Evolutionary conservation across 2,329 filamentous ascomycete species (phyloP).

Genomic region (Aspergillus unguis): DNA sequence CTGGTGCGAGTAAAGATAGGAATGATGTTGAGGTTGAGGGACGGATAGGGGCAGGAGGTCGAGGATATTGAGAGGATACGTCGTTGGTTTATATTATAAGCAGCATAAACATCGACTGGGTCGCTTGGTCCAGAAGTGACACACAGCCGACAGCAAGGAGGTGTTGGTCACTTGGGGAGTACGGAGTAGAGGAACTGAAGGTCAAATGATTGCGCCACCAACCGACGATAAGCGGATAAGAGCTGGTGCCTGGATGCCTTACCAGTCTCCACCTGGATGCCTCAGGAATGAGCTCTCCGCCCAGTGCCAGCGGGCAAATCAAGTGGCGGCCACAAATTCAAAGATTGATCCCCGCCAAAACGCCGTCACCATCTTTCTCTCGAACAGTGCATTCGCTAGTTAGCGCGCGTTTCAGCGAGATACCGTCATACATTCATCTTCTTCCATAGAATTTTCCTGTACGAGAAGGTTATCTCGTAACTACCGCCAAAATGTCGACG

Average conservation of each 20-base stretch:
- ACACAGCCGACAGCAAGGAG: neutral
- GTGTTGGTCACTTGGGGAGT: neutral
- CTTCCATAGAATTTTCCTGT: neutral
- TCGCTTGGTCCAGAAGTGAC: neutral
- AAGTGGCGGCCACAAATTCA: slow-evolving; percentile 34
- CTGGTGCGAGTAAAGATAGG: neutral
- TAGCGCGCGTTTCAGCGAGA: slow-evolving; percentile 1
- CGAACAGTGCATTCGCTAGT: slow-evolving; percentile 14
- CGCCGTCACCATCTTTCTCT: slow-evolving; percentile 3
- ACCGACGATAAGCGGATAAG: slow-evolving; percentile 23
- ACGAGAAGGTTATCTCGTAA: slow-evolving; percentile 20
- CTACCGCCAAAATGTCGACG: slow-evolving; percentile 73
- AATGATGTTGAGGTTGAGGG: neutral
- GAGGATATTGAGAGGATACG: neutral
- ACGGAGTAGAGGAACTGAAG: neutral
- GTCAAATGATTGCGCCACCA: slow-evolving; percentile 10
- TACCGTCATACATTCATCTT: neutral
- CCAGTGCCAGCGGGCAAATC: slow-evolving; percentile 20
- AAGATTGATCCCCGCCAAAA: slow-evolving; percentile 20
- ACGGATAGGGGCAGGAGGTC: neutral
- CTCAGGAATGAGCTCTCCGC: slow-evolving; percentile 22
- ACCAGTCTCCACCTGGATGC: slow-evolving; percentile 3
- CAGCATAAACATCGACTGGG: neutral
- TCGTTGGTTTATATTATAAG: neutral
- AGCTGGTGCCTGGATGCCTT: slow-evolving; percentile 1